These are phyloP conservation scores for Dysphania ambrosioides DNA, from an alignment of 148 eudicot genomes.

Conservation along the genomic window DNA sequence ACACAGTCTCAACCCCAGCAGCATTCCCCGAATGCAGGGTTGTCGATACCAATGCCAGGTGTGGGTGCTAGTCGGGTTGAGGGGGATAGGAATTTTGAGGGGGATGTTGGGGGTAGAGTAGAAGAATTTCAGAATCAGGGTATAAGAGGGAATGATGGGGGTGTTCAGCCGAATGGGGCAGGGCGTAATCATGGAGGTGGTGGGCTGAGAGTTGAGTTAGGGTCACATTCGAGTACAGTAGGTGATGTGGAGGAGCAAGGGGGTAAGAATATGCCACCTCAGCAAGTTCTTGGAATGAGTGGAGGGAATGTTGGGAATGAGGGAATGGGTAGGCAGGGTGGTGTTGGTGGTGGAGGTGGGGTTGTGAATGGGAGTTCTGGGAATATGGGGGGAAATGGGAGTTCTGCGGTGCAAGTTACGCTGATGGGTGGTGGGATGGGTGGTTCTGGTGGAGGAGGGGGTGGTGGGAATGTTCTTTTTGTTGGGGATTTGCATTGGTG, in stretches of 20 bases:
- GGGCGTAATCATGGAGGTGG: conserved; percentile 38
- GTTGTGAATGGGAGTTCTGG: conserved; percentile 43
- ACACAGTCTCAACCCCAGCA: conserved; percentile 16
- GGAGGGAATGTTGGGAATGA: conserved; percentile 41
- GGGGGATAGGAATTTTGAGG: conserved; percentile 38
- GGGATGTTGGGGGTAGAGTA: conserved; percentile 33
- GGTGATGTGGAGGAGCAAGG: conserved; percentile 41
- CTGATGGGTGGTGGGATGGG: conserved; percentile 28
- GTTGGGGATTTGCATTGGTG: conserved; percentile 98
- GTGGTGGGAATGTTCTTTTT: conserved; percentile 59
- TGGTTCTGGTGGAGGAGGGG: conserved; percentile 34
- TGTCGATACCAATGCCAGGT: conserved; percentile 28
- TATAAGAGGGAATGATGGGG: conserved; percentile 36
- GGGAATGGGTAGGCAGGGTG: conserved; percentile 34
- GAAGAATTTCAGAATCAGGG: conserved; percentile 45
- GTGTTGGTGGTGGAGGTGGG: conserved; percentile 43
- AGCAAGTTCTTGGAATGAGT: conserved; percentile 32
- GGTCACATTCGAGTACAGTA: conserved; percentile 38
- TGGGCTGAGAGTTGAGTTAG: conserved; percentile 65
- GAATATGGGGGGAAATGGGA: conserved; percentile 28
- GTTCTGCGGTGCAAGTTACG: conserved; percentile 26
- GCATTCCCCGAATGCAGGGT: conserved; percentile 17
- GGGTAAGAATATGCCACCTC: conserved; percentile 32
- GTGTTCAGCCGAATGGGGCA: conserved; percentile 25
- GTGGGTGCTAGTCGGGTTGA: conserved; percentile 33